Base-by-base conservation (phyloP, 2,329 filamentous ascomycete genomes). In the Corniculantispora saksenae region DNA sequence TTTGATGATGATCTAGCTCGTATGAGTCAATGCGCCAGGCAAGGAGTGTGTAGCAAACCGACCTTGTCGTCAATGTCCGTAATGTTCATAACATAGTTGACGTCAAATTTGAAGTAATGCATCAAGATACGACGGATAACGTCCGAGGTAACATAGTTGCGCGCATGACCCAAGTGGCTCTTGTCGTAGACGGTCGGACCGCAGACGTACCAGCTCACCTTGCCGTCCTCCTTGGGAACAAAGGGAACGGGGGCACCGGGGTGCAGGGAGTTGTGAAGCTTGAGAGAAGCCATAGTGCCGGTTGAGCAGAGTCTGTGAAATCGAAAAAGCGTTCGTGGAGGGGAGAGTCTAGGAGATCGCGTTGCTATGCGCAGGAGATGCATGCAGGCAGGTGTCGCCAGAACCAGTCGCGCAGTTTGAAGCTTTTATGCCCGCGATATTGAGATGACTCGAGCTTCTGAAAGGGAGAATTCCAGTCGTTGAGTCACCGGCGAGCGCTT, bases 41-140 rank as follows among this genome's bases (percentile, higher is more conserved):
- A 29, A 56, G 21, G 21, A 32, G 53, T 19, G 19, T 4, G 27
- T 29, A 15, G 53, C 23, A n/a, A 47, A 27, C 73, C 68, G 72
- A 88, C 86, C 83, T 91, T 91, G 77, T 91, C 89, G 70, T 93
- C 91, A 47, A 94, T 85, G 72, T 94, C 93, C 32, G 93, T 97
- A 68, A 95, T 93, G 79, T 97, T 97, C 90, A 96, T 95, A 69
- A 97, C 91, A 79, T 96, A 97, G 66, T 89, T 87, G 69, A 97
- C 87, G 50, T 93, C 82, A 76, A 91, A 95, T 67, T 88, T 87
- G 76, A 97, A 96, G 78, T 95, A 94, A 76, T 94, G 88, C 72
- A 86, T 83, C 77, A 97, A 79, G 71, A 97, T 92, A 72, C 93
- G 88, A 67, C 93, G 86, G 70, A 97, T 89, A 69, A 97, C 93